These are phyloP conservation scores for Tetraselmis chui DNA, from an alignment of 139 green algal species.

Conservation along the genomic window DNA sequence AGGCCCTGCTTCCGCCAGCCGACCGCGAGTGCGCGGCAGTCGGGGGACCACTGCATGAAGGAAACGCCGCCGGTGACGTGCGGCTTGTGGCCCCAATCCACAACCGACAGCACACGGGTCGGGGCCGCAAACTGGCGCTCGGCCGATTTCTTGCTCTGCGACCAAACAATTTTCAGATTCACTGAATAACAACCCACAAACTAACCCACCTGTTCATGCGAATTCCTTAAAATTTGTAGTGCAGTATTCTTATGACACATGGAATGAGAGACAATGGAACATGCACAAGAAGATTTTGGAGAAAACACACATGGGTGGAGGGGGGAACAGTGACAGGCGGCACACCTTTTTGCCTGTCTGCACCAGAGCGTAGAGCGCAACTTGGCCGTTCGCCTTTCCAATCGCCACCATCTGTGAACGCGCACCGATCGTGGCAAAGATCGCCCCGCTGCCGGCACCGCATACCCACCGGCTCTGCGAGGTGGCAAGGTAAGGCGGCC, in stretches of 20 bases:
- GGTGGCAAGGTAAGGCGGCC: not conserved
- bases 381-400: conserved; percentile 42
- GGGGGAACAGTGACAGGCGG: not conserved
- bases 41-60: conserved; percentile 60
- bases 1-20: conserved; percentile 39
- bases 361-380: conserved; percentile 53
- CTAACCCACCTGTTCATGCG: no score
- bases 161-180: no score
- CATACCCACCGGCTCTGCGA: conserved; percentile 19
- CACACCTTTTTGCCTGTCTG: not conserved
- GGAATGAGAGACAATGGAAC: no score
- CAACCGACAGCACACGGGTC: conserved; percentile 49
- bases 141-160: not conserved
- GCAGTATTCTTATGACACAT: no score
- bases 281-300: no score
- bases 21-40: conserved; percentile 45
- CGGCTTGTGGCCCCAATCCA: conserved; percentile 58
- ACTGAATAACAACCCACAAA: no score
- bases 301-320: no score
- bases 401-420: conserved; percentile 57
- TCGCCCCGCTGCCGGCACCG: conserved; percentile 15
- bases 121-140: conserved; percentile 13
- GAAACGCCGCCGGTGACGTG: conserved; percentile 44
- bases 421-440: conserved; percentile 26
- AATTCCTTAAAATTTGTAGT: no score